Conservation (phyloP, 2,329 filamentous ascomycete species). For the Thelonectria discophora region DNA sequence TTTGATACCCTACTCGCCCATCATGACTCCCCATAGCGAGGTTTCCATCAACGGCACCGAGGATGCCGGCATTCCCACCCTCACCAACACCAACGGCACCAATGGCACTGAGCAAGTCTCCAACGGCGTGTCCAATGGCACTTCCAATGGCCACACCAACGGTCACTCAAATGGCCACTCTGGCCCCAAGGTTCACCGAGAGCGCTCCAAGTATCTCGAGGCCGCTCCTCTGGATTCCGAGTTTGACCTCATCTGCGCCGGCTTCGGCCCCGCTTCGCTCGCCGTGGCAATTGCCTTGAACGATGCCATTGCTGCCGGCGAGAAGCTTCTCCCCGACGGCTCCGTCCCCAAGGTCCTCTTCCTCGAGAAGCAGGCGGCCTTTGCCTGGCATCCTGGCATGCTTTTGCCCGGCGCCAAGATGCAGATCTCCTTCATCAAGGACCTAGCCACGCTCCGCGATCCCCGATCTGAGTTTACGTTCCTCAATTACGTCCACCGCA, state of each 20-base stretch:
- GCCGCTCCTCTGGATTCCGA: slow-evolving; percentile 62
- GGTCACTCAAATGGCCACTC: too few species aligned
- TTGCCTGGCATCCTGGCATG: slow-evolving; percentile 97
- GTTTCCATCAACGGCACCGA: slow-evolving; percentile 42
- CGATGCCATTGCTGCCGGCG: slow-evolving; percentile 71
- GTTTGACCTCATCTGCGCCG: slow-evolving; percentile 88
- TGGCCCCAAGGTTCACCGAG: slow-evolving; percentile 37
- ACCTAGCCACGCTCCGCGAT: slow-evolving; percentile 88
- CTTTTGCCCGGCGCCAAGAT: slow-evolving; percentile 91
- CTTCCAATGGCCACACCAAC: slow-evolving; percentile 34
- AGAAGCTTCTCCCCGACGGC: slow-evolving; percentile 51
- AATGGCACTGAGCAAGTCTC: neutral
- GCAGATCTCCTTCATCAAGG: slow-evolving; percentile 98
- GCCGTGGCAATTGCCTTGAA: slow-evolving; percentile 89
- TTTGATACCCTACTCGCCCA: slow-evolving; percentile 27
- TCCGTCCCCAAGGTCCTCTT: slow-evolving; percentile 78
- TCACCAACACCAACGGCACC: slow-evolving; percentile 30
- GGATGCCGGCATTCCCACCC: slow-evolving; percentile 29
- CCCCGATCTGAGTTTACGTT: slow-evolving; percentile 94
- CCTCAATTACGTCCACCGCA: slow-evolving; percentile 88
- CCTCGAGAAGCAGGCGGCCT: slow-evolving; percentile 82
- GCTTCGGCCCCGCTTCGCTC: slow-evolving; percentile 91
- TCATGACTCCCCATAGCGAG: slow-evolving; percentile 51
- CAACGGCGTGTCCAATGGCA: slow-evolving; percentile 23
- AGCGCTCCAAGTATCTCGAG: slow-evolving; percentile 37